Conservation (phyloP, 1,284 basidiomycete species). For the Ustilago vetiveriae region DNA sequence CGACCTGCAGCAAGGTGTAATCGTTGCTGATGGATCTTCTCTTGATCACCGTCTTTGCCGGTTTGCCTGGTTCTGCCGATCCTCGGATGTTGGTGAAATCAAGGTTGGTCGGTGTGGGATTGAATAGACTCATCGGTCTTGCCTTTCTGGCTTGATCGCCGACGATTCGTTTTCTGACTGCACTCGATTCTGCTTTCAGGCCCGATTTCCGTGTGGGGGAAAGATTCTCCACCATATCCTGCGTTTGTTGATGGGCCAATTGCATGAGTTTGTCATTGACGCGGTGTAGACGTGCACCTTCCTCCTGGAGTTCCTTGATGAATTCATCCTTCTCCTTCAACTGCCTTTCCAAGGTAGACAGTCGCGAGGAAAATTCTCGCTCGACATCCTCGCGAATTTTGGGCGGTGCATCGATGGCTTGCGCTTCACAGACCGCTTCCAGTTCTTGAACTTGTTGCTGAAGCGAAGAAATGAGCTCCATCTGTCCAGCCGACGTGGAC, state of each 20-base stretch:
- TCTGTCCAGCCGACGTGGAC: conserved; percentile 23
- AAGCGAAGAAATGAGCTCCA: conserved; percentile 35
- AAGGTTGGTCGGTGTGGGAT: not conserved
- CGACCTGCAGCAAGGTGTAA: conserved; percentile 28
- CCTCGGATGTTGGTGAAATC: not conserved
- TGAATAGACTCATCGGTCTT: conserved; percentile 37
- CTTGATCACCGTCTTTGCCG: not conserved
- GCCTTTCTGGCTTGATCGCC: conserved; percentile 4
- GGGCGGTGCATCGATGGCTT: conserved; percentile 50
- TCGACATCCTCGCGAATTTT: conserved; percentile 62
- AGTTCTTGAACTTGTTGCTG: conserved; percentile 54
- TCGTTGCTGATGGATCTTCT: conserved; percentile 39
- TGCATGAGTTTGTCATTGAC: conserved; percentile 48
- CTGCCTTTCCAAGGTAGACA: conserved; percentile 23
- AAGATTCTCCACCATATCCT: conserved; percentile 44
- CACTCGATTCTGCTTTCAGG: no score
- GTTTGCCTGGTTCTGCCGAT: no score
- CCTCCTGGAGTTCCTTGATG: conserved; percentile 39
- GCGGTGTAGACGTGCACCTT: conserved; percentile 35
- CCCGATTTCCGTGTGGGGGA: not conserved
- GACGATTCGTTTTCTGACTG: no score
- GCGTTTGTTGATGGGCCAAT: conserved; percentile 52
- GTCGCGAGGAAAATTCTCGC: conserved; percentile 28
- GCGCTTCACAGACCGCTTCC: conserved; percentile 59
- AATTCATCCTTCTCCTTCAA: conserved; percentile 51